Evolutionary conservation across 78 protist genomes (phyloP), one percentile per base, ranked within the genome.

Genomic region (Dictyostelium purpureum): DNA sequence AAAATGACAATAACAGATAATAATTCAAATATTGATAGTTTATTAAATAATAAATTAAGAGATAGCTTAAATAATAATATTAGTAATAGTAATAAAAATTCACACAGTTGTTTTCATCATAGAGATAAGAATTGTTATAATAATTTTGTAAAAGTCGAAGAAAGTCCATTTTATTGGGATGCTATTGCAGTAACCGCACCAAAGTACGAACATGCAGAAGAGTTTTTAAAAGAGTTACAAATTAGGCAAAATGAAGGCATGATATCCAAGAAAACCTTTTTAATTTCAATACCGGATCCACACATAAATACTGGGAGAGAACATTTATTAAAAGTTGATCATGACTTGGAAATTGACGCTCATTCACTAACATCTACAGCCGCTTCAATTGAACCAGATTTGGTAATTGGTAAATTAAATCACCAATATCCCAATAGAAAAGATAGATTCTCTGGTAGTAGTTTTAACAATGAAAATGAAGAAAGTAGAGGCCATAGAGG

Each of bases 111-210:
- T n/a, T n/a, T n/a, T n/a, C n/a, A n/a, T n/a, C n/a, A n/a, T n/a
- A n/a, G n/a, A n/a, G n/a, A n/a, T n/a, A n/a, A n/a, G n/a, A n/a
- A n/a, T n/a, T n/a, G n/a, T n/a, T n/a, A n/a, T n/a, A n/a, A n/a
- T n/a, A n/a, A n/a, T n/a, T n/a, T n/a, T n/a, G n/a, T n/a, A n/a
- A n/a, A n/a, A n/a, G n/a, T n/a, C n/a, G n/a, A n/a, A n/a, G n/a
- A n/a, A n/a, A n/a, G n/a, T n/a, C n/a, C n/a, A n/a, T n/a, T 16
- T 38, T 75, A 51, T 52, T 83, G 79, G 79, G 61, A 69, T 38
- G 79, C 80, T 1, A 85, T 85, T n/a, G 92, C 81, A 28, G 78
- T 85, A 0, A 85, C 92, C 9, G 92, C 92, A 11, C 69, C 82
- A 18, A 85, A 77, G 18, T 73, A 59, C 59, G 92, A 85, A 52